Evolutionary conservation across 2,329 filamentous ascomycete genomes (phyloP), one percentile per base, ranked within the genome.

Genomic region (Metarhizium anisopliae): DNA sequence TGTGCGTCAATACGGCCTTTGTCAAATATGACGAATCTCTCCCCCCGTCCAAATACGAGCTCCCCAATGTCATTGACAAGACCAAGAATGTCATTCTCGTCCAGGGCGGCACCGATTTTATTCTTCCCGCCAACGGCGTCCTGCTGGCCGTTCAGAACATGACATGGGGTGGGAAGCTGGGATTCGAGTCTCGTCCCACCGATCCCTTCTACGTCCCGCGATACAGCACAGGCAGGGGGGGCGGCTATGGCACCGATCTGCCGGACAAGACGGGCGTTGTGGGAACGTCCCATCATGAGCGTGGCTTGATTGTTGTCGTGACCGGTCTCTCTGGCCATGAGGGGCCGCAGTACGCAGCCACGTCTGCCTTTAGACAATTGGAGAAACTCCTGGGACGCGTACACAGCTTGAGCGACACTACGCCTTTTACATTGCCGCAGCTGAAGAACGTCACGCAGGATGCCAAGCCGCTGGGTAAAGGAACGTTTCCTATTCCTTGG

Each of bases 121-220:
- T 88, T 58, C 76, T 90, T 10, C 74, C 86, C 29, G 74, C 78
- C 63, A 87, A 88, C 66, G 88, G 87, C 16, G 87, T 87, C 0
- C 74, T 93, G 1, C 73, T 90, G 6, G 79, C 80, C 1, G 84
- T 92, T 57, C 88, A 93, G 66, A 91, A 91, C 72, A 89, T 92
- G 84, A 91, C 87, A 0, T 93, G 84, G 83, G 82, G 82, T 56
- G 88, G 87, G 4, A 67, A 76, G 47, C 81, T 87, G 53, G 89
- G 89, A 0, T 92, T 93, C 74, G 80, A 84, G 60, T 66, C 68
- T 1, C 68, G 72, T 0, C 89, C 88, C 0, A 67, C 66, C 1
- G 77, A 83, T 53, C 82, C 84, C 2, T 85, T 89, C 64, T 89
- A 81, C 66, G 85, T 91, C 0, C 87, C 88, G 0, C 53, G 52